phyloP scores from a whole-genome alignment of 768 basidiomycete species.

The Boletus vermiculosoides region DNA sequence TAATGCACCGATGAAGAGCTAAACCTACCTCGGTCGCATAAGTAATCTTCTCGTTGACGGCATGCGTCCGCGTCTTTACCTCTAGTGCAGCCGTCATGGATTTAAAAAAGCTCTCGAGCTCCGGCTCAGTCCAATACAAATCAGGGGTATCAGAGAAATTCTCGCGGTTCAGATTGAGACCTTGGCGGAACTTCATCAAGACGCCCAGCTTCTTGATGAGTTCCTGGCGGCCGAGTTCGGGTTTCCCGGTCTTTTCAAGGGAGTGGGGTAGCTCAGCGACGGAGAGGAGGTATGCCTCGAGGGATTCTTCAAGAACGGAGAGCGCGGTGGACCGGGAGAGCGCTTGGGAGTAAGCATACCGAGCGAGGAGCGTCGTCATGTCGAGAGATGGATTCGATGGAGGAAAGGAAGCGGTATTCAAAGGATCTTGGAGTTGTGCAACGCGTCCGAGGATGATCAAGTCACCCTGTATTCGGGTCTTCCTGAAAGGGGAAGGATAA shows the following conservation, averaged over 20 bases:
- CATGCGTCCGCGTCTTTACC: constrained; percentile 74
- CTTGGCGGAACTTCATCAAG: constrained; percentile 89
- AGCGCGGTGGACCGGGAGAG: constrained; percentile 86
- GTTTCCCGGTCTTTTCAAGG: constrained; percentile 76
- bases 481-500: constrained; percentile 41
- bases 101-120: constrained; percentile 86
- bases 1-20: neutral
- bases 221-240: constrained; percentile 74
- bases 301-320: constrained; percentile 79
- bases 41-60: constrained; percentile 89
- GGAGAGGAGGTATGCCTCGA: constrained; percentile 81
- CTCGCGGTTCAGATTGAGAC: constrained; percentile 84
- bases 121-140: constrained; percentile 94
- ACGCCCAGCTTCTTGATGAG: constrained; percentile 92
- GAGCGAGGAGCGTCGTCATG: constrained; percentile 70
- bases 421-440: constrained; percentile 54
- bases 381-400: constrained; percentile 58
- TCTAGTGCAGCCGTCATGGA: constrained; percentile 84
- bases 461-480: constrained; percentile 87
- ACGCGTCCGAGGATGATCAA: constrained; percentile 83
- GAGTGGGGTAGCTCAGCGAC: constrained; percentile 78
- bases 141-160: constrained; percentile 89
- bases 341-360: constrained; percentile 91
- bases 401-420: constrained; percentile 43
- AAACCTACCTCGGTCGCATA: constrained; percentile 71